Conservation (phyloP, 2,329 filamentous ascomycete genomes). For the Lecanicillium sp. region DNA sequence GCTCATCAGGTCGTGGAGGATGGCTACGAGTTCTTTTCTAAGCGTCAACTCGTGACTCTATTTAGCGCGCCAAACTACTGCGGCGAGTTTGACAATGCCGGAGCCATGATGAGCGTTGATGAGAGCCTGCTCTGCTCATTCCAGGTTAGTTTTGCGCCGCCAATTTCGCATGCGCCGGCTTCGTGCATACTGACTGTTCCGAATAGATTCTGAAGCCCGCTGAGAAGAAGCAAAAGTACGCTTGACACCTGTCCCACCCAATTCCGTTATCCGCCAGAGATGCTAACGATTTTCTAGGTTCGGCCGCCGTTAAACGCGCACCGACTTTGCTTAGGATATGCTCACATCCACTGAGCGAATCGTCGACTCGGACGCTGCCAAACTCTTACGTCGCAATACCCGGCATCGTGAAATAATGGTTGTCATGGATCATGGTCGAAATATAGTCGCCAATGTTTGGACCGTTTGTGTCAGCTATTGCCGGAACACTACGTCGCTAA, state of each 20-base stretch:
- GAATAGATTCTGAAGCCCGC: slow-evolving; percentile 82
- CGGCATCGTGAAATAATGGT: neutral
- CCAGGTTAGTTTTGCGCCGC: slow-evolving; percentile 46
- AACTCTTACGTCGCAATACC: slow-evolving; percentile 3
- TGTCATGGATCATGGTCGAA: neutral
- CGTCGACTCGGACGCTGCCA: slow-evolving; percentile 1
- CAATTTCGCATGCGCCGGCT: slow-evolving; percentile 4
- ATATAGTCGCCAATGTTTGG: slow-evolving; percentile 7
- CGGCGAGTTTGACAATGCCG: slow-evolving; percentile 98
- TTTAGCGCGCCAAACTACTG: slow-evolving; percentile 99
- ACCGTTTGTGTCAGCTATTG: neutral
- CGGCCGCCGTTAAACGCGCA: slow-evolving; percentile 69
- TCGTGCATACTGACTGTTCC: slow-evolving; percentile 32
- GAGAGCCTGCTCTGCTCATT: slow-evolving; percentile 98
- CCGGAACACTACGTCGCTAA: slow-evolving; percentile 5
- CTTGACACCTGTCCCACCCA: slow-evolving; percentile 32
- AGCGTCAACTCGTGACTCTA: slow-evolving; percentile 91
- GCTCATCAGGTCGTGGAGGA: slow-evolving; percentile 98
- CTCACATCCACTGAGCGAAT: neutral
- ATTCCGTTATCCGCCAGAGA: slow-evolving; percentile 32
- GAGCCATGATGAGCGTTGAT: slow-evolving; percentile 99
- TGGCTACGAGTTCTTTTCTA: slow-evolving; percentile 99
- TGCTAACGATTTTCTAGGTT: slow-evolving; percentile 78
- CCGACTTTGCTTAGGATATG: slow-evolving; percentile 12
- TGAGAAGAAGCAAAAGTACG: slow-evolving; percentile 99